Percentiles rank a stretch among this genome's conserved stretches.
Conservation (phyloP, 2,329 filamentous ascomycete species). For the Aspergillus proliferans region DNA sequence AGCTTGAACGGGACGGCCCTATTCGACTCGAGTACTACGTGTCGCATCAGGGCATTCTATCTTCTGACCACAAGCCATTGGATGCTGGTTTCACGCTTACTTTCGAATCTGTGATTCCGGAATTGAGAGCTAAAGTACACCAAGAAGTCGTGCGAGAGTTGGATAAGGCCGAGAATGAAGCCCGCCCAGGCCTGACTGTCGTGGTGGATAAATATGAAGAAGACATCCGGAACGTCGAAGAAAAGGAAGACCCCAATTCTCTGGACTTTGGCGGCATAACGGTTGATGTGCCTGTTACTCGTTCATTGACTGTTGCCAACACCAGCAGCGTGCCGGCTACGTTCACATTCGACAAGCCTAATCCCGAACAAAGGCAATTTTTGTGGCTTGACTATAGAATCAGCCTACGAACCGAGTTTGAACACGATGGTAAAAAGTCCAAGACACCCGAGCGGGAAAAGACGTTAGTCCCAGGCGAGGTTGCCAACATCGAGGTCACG, state of each 20-base stretch:
- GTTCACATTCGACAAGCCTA: slow-evolving; percentile 70
- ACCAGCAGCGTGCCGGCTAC: slow-evolving; percentile 76
- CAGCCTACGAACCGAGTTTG: slow-evolving; percentile 42
- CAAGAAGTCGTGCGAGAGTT: slow-evolving; percentile 81
- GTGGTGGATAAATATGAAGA: slow-evolving; percentile 60
- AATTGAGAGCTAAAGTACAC: slow-evolving; percentile 76
- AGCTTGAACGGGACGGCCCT: slow-evolving; percentile 40
- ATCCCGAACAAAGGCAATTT: slow-evolving; percentile 44
- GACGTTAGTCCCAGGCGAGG: slow-evolving; percentile 77
- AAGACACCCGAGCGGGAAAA: slow-evolving; percentile 43
- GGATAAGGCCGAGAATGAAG: slow-evolving; percentile 87
- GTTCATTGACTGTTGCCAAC: slow-evolving; percentile 79
- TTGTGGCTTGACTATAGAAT: slow-evolving; percentile 69
- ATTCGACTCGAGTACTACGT: slow-evolving; percentile 64
- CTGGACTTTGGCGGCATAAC: slow-evolving; percentile 73
- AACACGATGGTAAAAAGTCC: slow-evolving; percentile 25
- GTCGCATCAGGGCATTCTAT: slow-evolving; percentile 81
- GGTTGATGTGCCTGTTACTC: slow-evolving; percentile 60
- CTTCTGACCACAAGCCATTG: slow-evolving; percentile 93
- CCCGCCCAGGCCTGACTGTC: slow-evolving; percentile 72
- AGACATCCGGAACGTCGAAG: slow-evolving; percentile 29
- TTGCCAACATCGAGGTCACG: slow-evolving; percentile 63
- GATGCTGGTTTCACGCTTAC: slow-evolving; percentile 74
- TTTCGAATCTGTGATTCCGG: slow-evolving; percentile 79
- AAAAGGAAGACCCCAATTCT: slow-evolving; percentile 42